Evolutionary conservation across 1,139 yeast species (phyloP), one percentile per base, ranked within the genome.

Genomic region (Sugiyamaella grinbergsii): DNA sequence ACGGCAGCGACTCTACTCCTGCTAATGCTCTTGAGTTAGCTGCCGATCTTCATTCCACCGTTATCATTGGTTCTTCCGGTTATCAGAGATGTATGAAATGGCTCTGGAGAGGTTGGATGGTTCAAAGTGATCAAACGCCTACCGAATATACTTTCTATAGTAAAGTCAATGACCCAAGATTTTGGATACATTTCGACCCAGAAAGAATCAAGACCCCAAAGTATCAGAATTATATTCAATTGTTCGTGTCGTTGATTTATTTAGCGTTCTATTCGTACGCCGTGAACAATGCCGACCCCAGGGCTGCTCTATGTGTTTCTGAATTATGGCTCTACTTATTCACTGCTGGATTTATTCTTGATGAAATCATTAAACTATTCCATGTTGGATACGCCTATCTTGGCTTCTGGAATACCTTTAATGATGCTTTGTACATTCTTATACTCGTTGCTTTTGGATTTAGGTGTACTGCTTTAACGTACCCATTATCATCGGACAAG

Each of bases 21-120:
- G 71, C 75, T 15, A 84, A 81, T 66, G 95, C 90, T 0, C 71
- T 89, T 59, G 96, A 89, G 64, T 66, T 88, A 62, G 95, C 96
- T 0, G 91, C 87, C 23, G 96, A 89, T 65, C 80, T 83, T 79
- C 96, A 89, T 62, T 81, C 88, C 8, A 84, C 93, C 11, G 75
- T 78, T 16, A 83, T 88, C 16, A 86, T 89, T 61, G 82, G 89
- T 0, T 80, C 94, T 0, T 71, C 85, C 2, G 96, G 96, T 0
- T 89, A 81, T 66, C 96, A 89, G 67, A 72, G 95, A 52, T 87
- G 96, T 71, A 79, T 87, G 63, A 82, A 83, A 59, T 89, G 96
- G 95, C 69, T 89, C 49, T 89, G 96, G 96, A 73, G 91, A 54
- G 96, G 96, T 18, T 88, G 96, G 95, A 85, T 89, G 55, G 76